phyloP scores from a whole-genome alignment of 1,139 yeast species.

The Saccharomycopsis crataegensis region DNA sequence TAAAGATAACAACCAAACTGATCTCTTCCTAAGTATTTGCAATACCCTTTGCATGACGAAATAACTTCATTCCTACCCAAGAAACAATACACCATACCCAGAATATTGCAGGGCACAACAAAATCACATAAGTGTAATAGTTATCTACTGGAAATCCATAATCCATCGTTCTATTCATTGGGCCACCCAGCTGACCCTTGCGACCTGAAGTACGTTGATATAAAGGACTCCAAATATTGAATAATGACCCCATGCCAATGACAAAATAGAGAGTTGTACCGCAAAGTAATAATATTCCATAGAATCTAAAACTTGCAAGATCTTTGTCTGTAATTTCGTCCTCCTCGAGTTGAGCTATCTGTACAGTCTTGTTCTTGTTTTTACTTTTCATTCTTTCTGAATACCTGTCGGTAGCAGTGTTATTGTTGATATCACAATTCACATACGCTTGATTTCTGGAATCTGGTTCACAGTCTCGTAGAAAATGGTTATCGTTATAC shows the following conservation, averaged over 20 bases:
- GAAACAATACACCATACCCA: conserved; percentile 77
- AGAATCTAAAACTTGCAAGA: background rate
- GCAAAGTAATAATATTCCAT: conserved; percentile 10
- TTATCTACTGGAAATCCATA: conserved; percentile 33
- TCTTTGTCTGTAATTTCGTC: conserved; percentile 2
- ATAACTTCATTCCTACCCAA: conserved; percentile 73
- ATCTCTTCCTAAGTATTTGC: conserved; percentile 7
- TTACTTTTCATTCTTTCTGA: background rate
- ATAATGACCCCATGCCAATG: conserved; percentile 12
- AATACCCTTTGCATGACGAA: conserved; percentile 65
- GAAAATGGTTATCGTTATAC: too few relatives aligned
- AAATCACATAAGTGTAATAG: conserved; percentile 42
- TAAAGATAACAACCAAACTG: conserved; percentile 2
- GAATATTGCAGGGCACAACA: conserved; percentile 49
- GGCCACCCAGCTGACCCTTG: background rate
- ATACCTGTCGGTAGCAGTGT: background rate
- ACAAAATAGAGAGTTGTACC: conserved; percentile 10
- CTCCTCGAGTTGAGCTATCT: background rate
- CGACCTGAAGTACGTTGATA: background rate
- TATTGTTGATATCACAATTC: background rate
- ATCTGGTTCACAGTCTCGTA: too few relatives aligned
- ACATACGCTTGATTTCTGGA: background rate
- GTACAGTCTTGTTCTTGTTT: background rate
- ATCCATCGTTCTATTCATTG: background rate
- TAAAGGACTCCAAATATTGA: conserved; percentile 14